Evolutionary conservation across 371 early-diverging fungal species (phyloP).

Genomic region (Agmasoma carcini): DNA sequence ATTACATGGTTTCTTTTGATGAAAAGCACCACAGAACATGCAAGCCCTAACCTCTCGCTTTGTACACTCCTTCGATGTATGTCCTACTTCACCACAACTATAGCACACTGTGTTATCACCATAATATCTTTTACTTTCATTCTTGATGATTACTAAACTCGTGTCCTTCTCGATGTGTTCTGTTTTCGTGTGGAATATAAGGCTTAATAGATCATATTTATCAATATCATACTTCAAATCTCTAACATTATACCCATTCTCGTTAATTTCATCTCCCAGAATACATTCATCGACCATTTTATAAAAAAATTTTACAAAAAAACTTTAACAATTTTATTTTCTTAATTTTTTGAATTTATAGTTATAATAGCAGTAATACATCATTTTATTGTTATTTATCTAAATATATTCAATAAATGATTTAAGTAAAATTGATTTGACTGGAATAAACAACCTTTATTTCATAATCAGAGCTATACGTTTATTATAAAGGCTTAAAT

Average conservation of each 20-base stretch:
- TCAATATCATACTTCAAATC: conserved; percentile 1
- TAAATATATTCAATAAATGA: too few species aligned
- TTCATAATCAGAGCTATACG: too few species aligned
- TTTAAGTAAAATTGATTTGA: too few species aligned
- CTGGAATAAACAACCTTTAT: too few species aligned
- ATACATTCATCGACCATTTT: background rate
- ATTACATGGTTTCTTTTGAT: background rate
- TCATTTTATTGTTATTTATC: too few species aligned
- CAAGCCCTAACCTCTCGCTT: background rate
- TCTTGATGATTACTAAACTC: background rate
- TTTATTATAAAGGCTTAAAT: too few species aligned
- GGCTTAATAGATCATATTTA: conserved; percentile 7
- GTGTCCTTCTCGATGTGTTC: background rate
- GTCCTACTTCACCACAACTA: conserved; percentile 6
- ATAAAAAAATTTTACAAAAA: too few species aligned
- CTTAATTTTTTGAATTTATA: too few species aligned
- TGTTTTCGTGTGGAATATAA: conserved; percentile 12
- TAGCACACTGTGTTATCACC: background rate
- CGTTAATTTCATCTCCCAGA: background rate
- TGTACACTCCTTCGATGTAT: conserved; percentile 14
- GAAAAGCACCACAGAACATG: background rate
- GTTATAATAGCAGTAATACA: too few species aligned
- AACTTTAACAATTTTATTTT: too few species aligned
- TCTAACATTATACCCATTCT: background rate
- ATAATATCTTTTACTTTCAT: background rate